Evolutionary conservation across 257 asterid genomes (phyloP).

Genomic region (Capsicum pubescens): DNA sequence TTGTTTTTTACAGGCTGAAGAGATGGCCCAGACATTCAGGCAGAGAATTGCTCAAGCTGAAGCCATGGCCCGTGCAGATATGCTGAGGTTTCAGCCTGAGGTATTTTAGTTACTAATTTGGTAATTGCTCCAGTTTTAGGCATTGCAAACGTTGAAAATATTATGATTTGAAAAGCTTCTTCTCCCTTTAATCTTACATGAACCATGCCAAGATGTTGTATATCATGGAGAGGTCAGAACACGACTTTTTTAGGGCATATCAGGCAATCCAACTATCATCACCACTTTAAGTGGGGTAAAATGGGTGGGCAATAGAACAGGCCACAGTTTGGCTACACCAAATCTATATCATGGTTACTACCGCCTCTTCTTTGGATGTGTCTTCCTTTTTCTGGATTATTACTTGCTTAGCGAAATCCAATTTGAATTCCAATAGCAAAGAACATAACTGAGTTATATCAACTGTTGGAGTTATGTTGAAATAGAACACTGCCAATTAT

Average conservation of each 20-base stretch:
- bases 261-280: neutral
- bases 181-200: neutral
- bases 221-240: neutral
- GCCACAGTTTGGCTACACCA: neutral
- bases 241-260: neutral
- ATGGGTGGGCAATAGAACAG: neutral
- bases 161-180: neutral
- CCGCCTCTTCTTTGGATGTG: neutral
- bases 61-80: constrained; percentile 99
- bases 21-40: constrained; percentile 99
- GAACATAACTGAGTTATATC: constrained; percentile 11
- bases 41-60: constrained; percentile 99
- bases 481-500: constrained; percentile 7
- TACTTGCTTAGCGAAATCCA: neutral
- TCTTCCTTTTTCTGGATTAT: neutral
- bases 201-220: neutral
- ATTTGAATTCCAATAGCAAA: neutral
- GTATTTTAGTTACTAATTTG: constrained; percentile 40
- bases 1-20: constrained; percentile 75
- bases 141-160: neutral
- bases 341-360: neutral
- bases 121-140: neutral
- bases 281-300: constrained; percentile 10
- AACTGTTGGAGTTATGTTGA: neutral
- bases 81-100: constrained; percentile 98